phyloP scores from a whole-genome alignment of 2,329 filamentous ascomycete genomes.

The Alternaria tenuissima region DNA sequence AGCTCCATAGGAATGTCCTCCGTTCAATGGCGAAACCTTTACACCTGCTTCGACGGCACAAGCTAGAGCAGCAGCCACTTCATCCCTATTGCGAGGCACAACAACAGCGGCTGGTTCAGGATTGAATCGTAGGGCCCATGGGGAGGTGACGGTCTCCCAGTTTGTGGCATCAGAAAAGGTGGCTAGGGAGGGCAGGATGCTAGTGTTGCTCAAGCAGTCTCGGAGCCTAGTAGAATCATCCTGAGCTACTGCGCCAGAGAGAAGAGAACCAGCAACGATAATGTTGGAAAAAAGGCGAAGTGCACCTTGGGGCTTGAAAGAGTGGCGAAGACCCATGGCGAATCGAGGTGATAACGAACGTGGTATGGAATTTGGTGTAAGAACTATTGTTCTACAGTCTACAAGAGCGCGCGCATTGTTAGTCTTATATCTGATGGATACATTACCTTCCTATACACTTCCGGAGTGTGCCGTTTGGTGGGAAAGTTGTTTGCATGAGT shows the following conservation, averaged over 20 bases:
- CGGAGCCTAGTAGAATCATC: slow-evolving; percentile 13
- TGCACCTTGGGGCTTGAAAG: not conserved
- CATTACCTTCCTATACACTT: not conserved
- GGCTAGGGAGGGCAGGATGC: not conserved
- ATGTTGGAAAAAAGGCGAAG: slow-evolving; percentile 6
- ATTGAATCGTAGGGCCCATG: slow-evolving; percentile 24
- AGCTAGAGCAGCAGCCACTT: slow-evolving; percentile 19
- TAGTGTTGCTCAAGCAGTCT: slow-evolving; percentile 15
- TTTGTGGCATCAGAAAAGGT: slow-evolving; percentile 11
- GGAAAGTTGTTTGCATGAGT: slow-evolving; percentile 8
- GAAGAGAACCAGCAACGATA: slow-evolving; percentile 4
- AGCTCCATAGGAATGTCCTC: slow-evolving; percentile 25
- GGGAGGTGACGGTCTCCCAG: slow-evolving; percentile 18
- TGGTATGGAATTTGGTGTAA: not conserved
- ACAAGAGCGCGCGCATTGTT: not conserved
- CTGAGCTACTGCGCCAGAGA: slow-evolving; percentile 10
- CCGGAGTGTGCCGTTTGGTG: not conserved
- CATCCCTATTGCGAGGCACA: slow-evolving; percentile 11
- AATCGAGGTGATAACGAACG: not conserved
- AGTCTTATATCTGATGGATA: not conserved
- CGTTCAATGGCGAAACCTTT: slow-evolving; percentile 23
- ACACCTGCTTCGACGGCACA: slow-evolving; percentile 22
- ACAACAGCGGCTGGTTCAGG: slow-evolving; percentile 26
- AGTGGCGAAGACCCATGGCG: not conserved
- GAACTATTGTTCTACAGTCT: not conserved